Evolutionary conservation across 2,329 filamentous ascomycete genomes (phyloP).

Genomic region (Pseudopyrenochaeta lycopersici): DNA sequence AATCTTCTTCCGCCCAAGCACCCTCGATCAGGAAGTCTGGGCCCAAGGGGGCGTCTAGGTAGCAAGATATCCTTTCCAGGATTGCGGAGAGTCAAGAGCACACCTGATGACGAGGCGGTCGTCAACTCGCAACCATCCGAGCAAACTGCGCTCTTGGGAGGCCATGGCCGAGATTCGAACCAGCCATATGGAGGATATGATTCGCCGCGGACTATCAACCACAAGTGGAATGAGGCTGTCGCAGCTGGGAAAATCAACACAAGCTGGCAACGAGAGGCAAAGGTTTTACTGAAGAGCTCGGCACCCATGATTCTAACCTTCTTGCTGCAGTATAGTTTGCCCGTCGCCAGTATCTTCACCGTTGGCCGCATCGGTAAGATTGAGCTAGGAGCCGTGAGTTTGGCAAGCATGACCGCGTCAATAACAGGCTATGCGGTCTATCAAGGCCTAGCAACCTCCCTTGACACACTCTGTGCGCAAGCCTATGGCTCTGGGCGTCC

Average conservation of each 20-base stretch:
- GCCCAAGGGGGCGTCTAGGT: slow-evolving; percentile 33
- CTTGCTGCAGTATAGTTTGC: slow-evolving; percentile 59
- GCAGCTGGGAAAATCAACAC: slow-evolving; percentile 82
- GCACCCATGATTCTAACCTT: slow-evolving; percentile 58
- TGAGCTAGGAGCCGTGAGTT: slow-evolving; percentile 58
- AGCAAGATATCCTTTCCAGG: slow-evolving; percentile 40
- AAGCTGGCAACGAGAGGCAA: slow-evolving; percentile 89
- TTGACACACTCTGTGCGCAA: slow-evolving; percentile 93
- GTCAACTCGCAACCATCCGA: slow-evolving; percentile 46
- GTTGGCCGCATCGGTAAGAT: slow-evolving; percentile 60
- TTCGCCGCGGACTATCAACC: slow-evolving; percentile 56
- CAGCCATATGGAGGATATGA: slow-evolving; percentile 58
- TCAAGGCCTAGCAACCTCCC: slow-evolving; percentile 79
- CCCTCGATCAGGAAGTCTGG: slow-evolving; percentile 48
- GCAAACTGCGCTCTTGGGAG: slow-evolving; percentile 58
- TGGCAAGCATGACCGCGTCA: slow-evolving; percentile 59
- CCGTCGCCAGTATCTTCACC: slow-evolving; percentile 58
- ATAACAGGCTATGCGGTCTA: slow-evolving; percentile 60
- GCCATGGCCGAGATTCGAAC: slow-evolving; percentile 42
- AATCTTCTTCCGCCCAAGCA: slow-evolving; percentile 65
- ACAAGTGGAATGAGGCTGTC: slow-evolving; percentile 73
- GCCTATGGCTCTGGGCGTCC: slow-evolving; percentile 92
- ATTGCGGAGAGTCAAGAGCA: slow-evolving; percentile 39
- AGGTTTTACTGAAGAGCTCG: slow-evolving; percentile 71
- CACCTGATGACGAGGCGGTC: slow-evolving; percentile 43